Percentiles rank a stretch among this genome's conserved stretches.
phyloP scores from a whole-genome alignment of 73 alveolate genomes.

The Paramecium bursaria region DNA sequence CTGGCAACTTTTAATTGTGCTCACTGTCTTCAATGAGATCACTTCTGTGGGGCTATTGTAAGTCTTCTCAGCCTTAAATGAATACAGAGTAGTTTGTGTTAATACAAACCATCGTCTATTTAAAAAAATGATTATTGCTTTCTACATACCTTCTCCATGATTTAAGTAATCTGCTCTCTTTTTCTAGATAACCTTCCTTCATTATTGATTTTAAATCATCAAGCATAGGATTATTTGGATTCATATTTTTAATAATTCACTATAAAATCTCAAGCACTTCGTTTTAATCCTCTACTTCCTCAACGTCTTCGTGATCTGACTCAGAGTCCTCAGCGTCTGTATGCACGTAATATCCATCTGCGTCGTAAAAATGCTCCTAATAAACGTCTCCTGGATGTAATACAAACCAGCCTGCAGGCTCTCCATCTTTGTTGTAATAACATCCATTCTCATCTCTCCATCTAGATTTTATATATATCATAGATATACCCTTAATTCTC shows the following conservation, averaged over 20 bases:
- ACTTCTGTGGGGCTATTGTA: constrained; percentile 89
- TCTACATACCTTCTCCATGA: constrained; percentile 88
- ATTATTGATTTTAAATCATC: constrained; percentile 73
- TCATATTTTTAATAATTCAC: no score
- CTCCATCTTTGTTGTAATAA: constrained; percentile 50
- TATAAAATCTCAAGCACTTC: not conserved
- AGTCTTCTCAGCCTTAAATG: constrained; percentile 79
- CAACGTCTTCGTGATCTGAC: constrained; percentile 3
- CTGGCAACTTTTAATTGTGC: constrained; percentile 88
- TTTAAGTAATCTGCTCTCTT: constrained; percentile 83
- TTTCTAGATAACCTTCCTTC: constrained; percentile 91
- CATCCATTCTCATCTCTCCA: constrained; percentile 59
- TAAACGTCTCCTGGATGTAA: constrained; percentile 18
- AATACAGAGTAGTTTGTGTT: constrained; percentile 76
- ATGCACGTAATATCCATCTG: constrained; percentile 35
- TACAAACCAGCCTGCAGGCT: constrained; percentile 62
- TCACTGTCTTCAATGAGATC: constrained; percentile 76
- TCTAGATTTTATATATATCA: not conserved
- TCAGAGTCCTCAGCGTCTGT: not conserved
- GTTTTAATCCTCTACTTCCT: not conserved
- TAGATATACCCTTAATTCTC: constrained; percentile 1
- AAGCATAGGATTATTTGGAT: constrained; percentile 1
- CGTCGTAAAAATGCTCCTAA: constrained; percentile 49
- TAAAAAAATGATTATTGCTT: not conserved
- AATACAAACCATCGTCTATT: constrained; percentile 86